Base-by-base conservation (phyloP, 192 early-diverging fungal species). In the Rhizoclosmatium globosum region DNA sequence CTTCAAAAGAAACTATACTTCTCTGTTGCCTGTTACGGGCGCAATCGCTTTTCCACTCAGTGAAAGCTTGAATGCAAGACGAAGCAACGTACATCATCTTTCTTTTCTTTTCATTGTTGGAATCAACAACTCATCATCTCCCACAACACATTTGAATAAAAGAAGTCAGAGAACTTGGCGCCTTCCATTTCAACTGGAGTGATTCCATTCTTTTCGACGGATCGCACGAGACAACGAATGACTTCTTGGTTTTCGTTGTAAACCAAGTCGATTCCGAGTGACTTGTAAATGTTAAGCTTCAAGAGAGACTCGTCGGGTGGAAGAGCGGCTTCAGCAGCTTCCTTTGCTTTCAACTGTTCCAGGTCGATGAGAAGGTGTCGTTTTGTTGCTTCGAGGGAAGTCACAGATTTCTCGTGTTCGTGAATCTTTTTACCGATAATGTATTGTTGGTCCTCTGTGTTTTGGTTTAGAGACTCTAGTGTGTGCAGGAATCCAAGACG, bases 111-210 rank as follows among this genome's bases (percentile, higher is more conserved):
- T 71, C 50, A 31, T 57, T 56, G 23, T 71, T 21, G 4, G 60
- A 23, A 62, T 21, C 7, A 9, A 62, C 6, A 62, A 62, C 7
- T 39, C 47, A 19, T 67, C 75, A 77, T 77, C 3, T 77, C 75
- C 75, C 75, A 77, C 64, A 77, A 44, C 7, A 68, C 38, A 41
- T 77, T 77, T 13, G 75, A 42, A 64, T 77, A 77, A 42, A 48
- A 77, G 47, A 68, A 77, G 45, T 56, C 11, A 1, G 75, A 77
- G 64, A 48, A 77, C n/a, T 68, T 66, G 57, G 43, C 13, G 65
- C 48, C 50, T 13, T 59, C 38, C 23, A 77, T 38, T 42, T 77
- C 64, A 2, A 77, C 47, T 21, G 64, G 17, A 21, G n/a, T 43
- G 6, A 77, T 68, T 9, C 67, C 75, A 23, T 77, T 66, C 64